Conservation (phyloP, 192 early-diverging fungal genomes). For the Coemansia sp. region DNA sequence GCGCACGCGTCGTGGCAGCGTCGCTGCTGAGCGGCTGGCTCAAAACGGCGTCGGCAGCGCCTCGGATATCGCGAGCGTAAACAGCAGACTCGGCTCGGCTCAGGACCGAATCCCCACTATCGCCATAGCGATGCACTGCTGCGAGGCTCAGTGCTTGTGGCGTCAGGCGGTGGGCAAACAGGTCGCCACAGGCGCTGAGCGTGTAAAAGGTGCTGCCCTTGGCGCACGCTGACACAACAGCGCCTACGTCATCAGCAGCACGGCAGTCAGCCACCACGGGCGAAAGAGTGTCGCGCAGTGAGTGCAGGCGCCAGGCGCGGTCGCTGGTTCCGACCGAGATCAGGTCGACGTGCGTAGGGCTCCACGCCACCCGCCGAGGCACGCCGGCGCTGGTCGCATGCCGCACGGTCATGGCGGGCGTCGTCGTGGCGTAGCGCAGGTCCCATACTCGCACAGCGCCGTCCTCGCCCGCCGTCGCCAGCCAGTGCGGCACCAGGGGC, state of each 20-base stretch:
- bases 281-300: constrained; percentile 28
- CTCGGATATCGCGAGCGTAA: constrained; percentile 40
- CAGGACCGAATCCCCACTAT: not conserved
- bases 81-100: constrained; percentile 28
- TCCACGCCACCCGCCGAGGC: constrained; percentile 62
- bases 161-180: constrained; percentile 48
- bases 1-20: constrained; percentile 2
- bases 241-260: constrained; percentile 50
- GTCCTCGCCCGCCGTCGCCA: constrained; percentile 67
- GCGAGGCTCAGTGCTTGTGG: constrained; percentile 14
- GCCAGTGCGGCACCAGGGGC: constrained; percentile 79
- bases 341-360: constrained; percentile 68
- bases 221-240: constrained; percentile 33
- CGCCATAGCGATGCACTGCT: constrained; percentile 14
- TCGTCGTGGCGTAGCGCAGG: constrained; percentile 61
- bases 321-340: constrained; percentile 65
- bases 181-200: constrained; percentile 54
- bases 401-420: constrained; percentile 20
- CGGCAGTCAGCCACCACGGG: constrained; percentile 33
- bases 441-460: constrained; percentile 73
- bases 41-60: constrained; percentile 37
- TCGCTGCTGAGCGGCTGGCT: constrained; percentile 1
- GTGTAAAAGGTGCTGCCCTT: constrained; percentile 44
- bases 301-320: constrained; percentile 62
- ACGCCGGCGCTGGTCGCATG: constrained; percentile 40